Evolutionary conservation across 768 basidiomycete genomes (phyloP).

Genomic region (Kondoa subrosea): DNA sequence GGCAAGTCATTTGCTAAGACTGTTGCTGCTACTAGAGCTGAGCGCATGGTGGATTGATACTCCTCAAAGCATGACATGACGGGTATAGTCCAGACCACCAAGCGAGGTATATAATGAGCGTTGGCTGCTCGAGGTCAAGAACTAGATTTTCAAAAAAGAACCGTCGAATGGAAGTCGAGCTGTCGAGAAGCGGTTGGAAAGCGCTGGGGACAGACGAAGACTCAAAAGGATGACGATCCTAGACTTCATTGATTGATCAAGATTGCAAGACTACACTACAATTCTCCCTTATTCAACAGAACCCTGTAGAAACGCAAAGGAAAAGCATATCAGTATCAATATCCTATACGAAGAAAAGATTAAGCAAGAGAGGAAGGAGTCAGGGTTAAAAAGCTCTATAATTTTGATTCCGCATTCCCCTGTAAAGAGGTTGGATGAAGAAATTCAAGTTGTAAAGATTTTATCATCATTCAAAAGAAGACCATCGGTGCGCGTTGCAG

Average conservation of each 20-base stretch:
- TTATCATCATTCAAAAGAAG: not conserved
- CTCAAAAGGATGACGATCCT: too few species aligned
- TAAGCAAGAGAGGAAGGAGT: not conserved
- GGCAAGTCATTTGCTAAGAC: slow-evolving; percentile 31
- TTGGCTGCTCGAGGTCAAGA: too few species aligned
- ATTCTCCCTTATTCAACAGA: too few species aligned
- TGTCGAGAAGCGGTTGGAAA: too few species aligned
- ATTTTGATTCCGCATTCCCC: not conserved
- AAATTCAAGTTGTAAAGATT: not conserved
- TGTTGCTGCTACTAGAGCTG: slow-evolving; percentile 30
- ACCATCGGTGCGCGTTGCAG: too few species aligned
- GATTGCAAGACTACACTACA: too few species aligned
- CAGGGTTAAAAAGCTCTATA: not conserved
- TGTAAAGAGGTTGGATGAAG: not conserved
- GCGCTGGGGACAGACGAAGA: too few species aligned
- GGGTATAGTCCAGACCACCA: not conserved
- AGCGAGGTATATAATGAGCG: not conserved
- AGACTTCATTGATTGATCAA: too few species aligned
- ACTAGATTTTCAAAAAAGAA: too few species aligned
- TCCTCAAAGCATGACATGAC: slow-evolving; percentile 2
- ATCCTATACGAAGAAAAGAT: not conserved
- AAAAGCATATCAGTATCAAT: not conserved
- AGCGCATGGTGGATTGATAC: slow-evolving; percentile 20
- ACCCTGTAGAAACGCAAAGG: not conserved
- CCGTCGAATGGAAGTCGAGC: too few species aligned